Evolutionary conservation across 176 grass and related monocot genomes (phyloP), one percentile per base, ranked within the genome.

Genomic region (Saccharum officinarum): DNA sequence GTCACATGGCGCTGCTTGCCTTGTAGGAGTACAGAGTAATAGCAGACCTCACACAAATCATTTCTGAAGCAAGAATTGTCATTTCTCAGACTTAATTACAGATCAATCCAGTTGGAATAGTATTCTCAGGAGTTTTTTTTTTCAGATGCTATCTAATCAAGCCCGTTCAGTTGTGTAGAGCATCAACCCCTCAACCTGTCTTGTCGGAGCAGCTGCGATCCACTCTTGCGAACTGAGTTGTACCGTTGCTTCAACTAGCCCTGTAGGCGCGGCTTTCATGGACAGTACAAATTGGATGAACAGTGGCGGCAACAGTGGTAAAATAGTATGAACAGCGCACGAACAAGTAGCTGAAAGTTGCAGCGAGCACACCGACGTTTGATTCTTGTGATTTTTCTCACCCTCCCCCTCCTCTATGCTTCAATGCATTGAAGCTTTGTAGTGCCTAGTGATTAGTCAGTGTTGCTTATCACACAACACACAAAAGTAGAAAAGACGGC

Each of bases 161-260:
- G 10, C 68, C 5, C 69, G 7, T 28, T 25, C 40, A 46, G 41
- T 50, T 5, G 3, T 22, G 13, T 45, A 15, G 28, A 71, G 22
- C 22, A 44, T 42, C 22, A 60, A 47, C 22, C 57, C 15, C 55
- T 60, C 8, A 23, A 10, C 20, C 55, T 10, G 55, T 60, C 55
- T 23, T 60, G 3, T 23, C 22, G n/a, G 9, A 61, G n/a, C 57
- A 25, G n/a, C 57, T 61, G 57, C 10, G 20, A 61, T 61, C n/a
- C 57, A 61, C 54, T 57, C 18, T 10, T 1, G 49, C 12, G 25
- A 67, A 33, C 40, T 46, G 17, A 22, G 2, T 71, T 22, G 10
- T 11, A 15, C 64, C 49, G n/a, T 46, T 59, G 83, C 75, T 69
- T 39, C 37, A 85, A 78, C 18, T 46, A 61, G 75, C 40, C 78